phyloP scores from a whole-genome alignment of 2,329 filamentous ascomycete genomes.

The Colletotrichum limetticola region DNA sequence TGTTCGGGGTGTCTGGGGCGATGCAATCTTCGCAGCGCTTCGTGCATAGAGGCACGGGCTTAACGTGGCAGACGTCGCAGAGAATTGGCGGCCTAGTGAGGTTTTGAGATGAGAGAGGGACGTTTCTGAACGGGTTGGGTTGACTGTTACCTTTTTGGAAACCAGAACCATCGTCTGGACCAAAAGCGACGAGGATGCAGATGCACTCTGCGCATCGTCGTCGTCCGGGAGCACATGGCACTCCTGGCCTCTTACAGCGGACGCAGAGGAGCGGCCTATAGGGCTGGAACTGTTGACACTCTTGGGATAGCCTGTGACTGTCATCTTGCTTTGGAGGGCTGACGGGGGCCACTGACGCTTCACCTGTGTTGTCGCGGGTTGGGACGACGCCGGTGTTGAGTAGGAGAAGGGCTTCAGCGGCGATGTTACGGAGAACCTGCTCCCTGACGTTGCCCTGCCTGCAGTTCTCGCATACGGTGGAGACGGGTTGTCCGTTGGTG shows the following conservation, averaged over 20 bases:
- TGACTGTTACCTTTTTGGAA: neutral
- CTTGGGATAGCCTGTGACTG: neutral
- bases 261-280: neutral
- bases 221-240: neutral
- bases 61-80: neutral
- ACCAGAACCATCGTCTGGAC: neutral
- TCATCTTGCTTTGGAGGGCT: neutral
- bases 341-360: too few species aligned
- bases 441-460: slow-evolving; percentile 1
- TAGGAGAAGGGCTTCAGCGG: neutral
- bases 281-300: neutral
- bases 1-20: neutral
- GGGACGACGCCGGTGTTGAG: neutral
- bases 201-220: slow-evolving; percentile 8
- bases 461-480: slow-evolving; percentile 8
- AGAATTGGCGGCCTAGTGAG: neutral
- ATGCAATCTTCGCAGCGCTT: neutral
- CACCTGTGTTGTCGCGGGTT: neutral
- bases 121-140: neutral
- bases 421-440: neutral
- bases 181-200: slow-evolving; percentile 2
- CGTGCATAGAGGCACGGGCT: neutral
- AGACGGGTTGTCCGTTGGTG: neutral
- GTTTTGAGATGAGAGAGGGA: neutral
- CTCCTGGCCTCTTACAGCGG: neutral